Conservation (phyloP, 257 asterid species). For the Solanum tarapatanum region DNA sequence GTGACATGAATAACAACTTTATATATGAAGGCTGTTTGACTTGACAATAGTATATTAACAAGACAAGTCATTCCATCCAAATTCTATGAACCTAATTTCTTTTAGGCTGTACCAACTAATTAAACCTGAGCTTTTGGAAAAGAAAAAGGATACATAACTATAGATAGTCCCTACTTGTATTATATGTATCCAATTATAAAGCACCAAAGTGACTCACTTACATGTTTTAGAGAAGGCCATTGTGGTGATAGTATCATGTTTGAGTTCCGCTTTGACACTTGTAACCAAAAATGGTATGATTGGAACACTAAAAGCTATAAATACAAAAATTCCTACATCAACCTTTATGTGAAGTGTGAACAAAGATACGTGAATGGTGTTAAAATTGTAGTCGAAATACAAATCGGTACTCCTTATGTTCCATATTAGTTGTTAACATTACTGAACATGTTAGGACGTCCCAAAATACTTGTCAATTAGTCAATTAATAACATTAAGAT, state of each 20-base stretch:
- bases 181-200: not conserved
- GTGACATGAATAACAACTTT: not conserved
- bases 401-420: not conserved
- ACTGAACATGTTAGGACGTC: rapidly evolving
- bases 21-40: not conserved
- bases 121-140: not conserved
- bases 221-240: not conserved
- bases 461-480: not conserved
- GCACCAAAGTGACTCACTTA: not conserved
- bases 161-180: not conserved
- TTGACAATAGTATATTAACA: not conserved
- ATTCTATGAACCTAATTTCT: not conserved
- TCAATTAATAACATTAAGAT: not conserved
- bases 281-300: not conserved
- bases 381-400: not conserved
- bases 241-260: not conserved
- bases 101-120: not conserved
- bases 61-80: not conserved
- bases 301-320: not conserved
- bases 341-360: not conserved
- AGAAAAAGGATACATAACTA: not conserved
- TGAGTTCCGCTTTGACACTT: not conserved
- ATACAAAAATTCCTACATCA: not conserved
- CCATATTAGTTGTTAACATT: not conserved
- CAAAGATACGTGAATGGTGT: not conserved